Evolutionary conservation across 2,329 filamentous ascomycete species (phyloP).

Genomic region (Stachybotrys chartarum): DNA sequence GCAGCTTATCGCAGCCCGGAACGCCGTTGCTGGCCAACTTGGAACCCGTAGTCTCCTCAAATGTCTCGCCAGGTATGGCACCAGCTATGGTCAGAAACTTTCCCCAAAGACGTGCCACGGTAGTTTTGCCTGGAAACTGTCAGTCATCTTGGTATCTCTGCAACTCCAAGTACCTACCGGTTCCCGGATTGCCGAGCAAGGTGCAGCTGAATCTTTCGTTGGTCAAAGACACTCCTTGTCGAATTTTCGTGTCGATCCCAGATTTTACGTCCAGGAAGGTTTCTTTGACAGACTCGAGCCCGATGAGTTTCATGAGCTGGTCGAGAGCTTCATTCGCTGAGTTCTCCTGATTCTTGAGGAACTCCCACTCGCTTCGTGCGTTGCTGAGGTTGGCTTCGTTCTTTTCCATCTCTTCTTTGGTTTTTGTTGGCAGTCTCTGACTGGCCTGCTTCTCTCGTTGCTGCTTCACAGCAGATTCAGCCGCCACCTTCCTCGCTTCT

Average conservation of each 20-base stretch:
- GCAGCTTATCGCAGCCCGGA: constrained; percentile 43
- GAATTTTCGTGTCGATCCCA: constrained; percentile 50
- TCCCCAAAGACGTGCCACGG: constrained; percentile 64
- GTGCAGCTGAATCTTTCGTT: constrained; percentile 55
- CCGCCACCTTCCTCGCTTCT: neutral
- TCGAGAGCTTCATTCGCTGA: constrained; percentile 50
- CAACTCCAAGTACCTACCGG: constrained; percentile 37
- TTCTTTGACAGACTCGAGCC: constrained; percentile 61
- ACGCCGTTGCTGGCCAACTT: constrained; percentile 58
- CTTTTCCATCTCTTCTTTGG: neutral
- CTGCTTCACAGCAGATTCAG: neutral
- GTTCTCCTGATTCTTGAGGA: constrained; percentile 46
- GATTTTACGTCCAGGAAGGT: constrained; percentile 56
- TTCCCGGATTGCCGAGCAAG: constrained; percentile 68
- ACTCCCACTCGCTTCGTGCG: constrained; percentile 52
- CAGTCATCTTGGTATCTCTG: neutral
- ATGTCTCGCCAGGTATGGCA: constrained; percentile 50
- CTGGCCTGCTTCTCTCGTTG: neutral
- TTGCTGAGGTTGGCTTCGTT: neutral
- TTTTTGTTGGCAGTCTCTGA: constrained; percentile 7
- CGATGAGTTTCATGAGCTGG: constrained; percentile 61
- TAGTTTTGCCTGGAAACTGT: constrained; percentile 52
- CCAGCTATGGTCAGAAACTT: constrained; percentile 56
- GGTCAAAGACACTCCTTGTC: constrained; percentile 48
- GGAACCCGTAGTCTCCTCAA: constrained; percentile 64